Evolutionary conservation across 2,329 filamentous ascomycete genomes (phyloP), one percentile per base, ranked within the genome.

Genomic region (Sarocladium strictum): DNA sequence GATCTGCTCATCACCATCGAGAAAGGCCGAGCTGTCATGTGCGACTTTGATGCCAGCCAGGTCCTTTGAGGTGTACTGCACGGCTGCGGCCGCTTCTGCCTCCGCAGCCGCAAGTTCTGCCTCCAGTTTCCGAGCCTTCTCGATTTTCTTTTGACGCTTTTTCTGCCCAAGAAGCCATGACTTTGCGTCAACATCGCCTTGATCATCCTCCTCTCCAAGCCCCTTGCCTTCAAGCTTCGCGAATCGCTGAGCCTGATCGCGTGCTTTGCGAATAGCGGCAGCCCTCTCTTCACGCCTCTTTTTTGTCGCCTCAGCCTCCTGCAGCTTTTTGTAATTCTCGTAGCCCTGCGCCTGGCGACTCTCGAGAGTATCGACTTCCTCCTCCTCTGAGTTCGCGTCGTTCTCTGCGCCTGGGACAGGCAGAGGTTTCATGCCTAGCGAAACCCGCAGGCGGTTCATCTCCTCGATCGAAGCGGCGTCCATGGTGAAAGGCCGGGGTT

Each of bases 101-200:
- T 92, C 87, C 3, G 87, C 85, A 57, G 90, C 89, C 10, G 85
- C 89, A 45, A 90, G 73, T 67, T 97, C 90, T 64, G 89, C 84
- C 57, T 90, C 89, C 53, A 77, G 65, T 65, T 84, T 84, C 60
- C 87, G 81, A 27, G 86, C 84, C 62, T 89, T 86, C 45, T 86
- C 87, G 37, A 97, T 92, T 72, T 92, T 89, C 78, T 91, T 96
- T 69, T 96, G 90, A 53, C 92, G 81, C 76, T 96, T 97, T 78
- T 96, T 97, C 69, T 93, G 87, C 57, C 86, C 86, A 62, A 87
- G 83, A 57, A 99, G 70, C 94, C 94, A 99, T 1, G 88, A 78
- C 67, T 89, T 89, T 14, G 93, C 89, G 67, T 96, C 90, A 24
- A 88, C 62, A 12, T 86, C 84, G 2, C 74, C 81, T 5, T 76